Percentiles rank a stretch among this genome's conserved stretches.
Evolutionary conservation across 2,329 filamentous ascomycete species (phyloP).

Genomic region (Rhynchosporium secalis): DNA sequence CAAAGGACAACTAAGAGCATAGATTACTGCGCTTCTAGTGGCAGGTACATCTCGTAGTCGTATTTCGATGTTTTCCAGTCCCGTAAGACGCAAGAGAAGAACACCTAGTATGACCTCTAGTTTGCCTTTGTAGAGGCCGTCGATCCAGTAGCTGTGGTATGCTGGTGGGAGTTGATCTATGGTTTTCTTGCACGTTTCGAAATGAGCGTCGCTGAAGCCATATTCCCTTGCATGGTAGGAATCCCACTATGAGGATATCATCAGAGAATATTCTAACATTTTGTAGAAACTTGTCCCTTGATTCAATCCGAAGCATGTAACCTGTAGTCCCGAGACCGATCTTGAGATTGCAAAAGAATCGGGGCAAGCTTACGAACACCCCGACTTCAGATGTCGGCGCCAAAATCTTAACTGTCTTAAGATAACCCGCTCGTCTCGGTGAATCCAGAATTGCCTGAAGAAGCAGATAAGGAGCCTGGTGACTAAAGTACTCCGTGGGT

Average conservation of each 20-base stretch:
- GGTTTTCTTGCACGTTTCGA: constrained; percentile 1
- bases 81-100: constrained; percentile 7
- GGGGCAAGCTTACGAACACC: constrained; percentile 8
- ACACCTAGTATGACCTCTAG: constrained; percentile 17
- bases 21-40: constrained; percentile 12
- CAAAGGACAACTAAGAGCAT: constrained; percentile 1
- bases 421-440: constrained; percentile 9
- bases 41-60: constrained; percentile 12
- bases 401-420: constrained; percentile 15
- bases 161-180: not conserved
- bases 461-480: constrained; percentile 17
- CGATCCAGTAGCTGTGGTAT: not conserved
- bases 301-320: not conserved
- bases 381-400: constrained; percentile 1
- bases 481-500: not conserved
- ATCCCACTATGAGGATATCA: not conserved
- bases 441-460: constrained; percentile 16
- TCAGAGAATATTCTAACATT: not conserved
- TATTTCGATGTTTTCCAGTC: constrained; percentile 14
- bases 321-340: no score
- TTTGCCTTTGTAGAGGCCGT: constrained; percentile 10
- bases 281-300: not conserved
- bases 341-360: no score
- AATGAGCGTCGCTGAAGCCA: constrained; percentile 3
- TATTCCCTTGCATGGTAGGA: constrained; percentile 19